Conservation (phyloP, 2,329 filamentous ascomycete species). For the Botrytis paeoniae region DNA sequence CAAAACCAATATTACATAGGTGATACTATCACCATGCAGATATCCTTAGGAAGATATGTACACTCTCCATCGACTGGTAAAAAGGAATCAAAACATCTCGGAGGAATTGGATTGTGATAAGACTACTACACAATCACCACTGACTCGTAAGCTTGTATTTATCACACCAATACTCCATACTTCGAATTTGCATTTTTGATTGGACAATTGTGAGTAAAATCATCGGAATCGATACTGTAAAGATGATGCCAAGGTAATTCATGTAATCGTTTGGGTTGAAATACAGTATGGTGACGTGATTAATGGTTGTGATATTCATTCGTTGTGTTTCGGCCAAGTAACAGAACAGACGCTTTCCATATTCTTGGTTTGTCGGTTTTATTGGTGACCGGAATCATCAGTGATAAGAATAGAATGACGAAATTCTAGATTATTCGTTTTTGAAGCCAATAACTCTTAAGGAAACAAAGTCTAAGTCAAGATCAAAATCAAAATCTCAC, state of each 20-base stretch:
- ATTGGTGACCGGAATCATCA: not conserved
- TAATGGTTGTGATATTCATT: not conserved
- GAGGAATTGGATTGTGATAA: not conserved
- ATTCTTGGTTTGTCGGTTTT: not conserved
- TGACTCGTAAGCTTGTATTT: not conserved
- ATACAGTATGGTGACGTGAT: conserved; percentile 1
- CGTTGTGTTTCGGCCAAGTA: not conserved
- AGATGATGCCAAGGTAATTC: not conserved
- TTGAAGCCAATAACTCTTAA: not conserved
- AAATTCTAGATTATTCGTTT: not conserved
- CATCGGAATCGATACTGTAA: not conserved
- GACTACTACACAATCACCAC: not conserved
- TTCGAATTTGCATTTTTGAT: not conserved
- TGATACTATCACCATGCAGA: conserved; percentile 7
- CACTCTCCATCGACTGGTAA: not conserved
- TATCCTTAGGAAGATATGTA: not conserved
- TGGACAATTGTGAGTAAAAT: not conserved
- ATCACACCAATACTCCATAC: not conserved
- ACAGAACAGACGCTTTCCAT: not conserved
- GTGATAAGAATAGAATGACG: not conserved
- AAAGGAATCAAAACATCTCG: not conserved
- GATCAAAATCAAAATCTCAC: not conserved
- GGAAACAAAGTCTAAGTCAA: not conserved
- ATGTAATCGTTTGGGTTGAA: not conserved
- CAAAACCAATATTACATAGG: not conserved